Percentiles rank a stretch among this genome's conserved stretches.
Conservation (phyloP, 495 filamentous ascomycete species). For the Aspergillus indologenus region DNA sequence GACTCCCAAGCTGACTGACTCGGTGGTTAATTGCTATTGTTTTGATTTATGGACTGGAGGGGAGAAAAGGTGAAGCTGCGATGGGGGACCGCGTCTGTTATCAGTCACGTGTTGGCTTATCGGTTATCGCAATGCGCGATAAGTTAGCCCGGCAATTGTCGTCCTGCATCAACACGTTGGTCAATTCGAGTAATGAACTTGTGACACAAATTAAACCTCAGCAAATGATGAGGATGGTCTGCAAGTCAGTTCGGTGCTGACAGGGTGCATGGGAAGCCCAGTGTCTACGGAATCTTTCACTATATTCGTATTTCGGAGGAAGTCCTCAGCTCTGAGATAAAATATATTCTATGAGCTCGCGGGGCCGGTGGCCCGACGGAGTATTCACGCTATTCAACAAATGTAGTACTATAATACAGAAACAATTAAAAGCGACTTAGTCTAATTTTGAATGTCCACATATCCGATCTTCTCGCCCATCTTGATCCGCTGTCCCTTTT, state of each 20-base stretch:
- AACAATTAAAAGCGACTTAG: slow-evolving; percentile 4
- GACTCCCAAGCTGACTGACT: not conserved
- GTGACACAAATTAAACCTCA: too few species aligned
- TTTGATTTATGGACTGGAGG: not conserved
- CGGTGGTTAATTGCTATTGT: not conserved
- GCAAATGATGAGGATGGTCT: too few species aligned
- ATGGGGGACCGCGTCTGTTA: not conserved
- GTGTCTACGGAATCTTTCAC: too few species aligned
- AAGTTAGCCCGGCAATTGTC: not conserved
- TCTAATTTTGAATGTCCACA: slow-evolving; percentile 38
- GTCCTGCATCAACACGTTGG: not conserved
- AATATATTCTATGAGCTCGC: not conserved
- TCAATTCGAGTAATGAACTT: too few species aligned
- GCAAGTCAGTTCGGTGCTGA: too few species aligned
- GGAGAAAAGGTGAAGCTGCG: not conserved
- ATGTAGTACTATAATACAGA: not conserved
- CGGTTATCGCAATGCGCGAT: not conserved
- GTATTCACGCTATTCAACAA: not conserved
- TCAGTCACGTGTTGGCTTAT: not conserved
- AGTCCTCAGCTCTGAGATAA: too few species aligned
- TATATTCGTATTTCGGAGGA: too few species aligned
- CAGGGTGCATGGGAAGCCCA: too few species aligned
- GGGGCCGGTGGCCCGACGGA: not conserved
- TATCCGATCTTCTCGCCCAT: slow-evolving; percentile 83
- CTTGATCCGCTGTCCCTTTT: slow-evolving; percentile 83